Base-by-base conservation (phyloP, 2,329 filamentous ascomycete genomes). In the Rugonectria rugulosa region DNA sequence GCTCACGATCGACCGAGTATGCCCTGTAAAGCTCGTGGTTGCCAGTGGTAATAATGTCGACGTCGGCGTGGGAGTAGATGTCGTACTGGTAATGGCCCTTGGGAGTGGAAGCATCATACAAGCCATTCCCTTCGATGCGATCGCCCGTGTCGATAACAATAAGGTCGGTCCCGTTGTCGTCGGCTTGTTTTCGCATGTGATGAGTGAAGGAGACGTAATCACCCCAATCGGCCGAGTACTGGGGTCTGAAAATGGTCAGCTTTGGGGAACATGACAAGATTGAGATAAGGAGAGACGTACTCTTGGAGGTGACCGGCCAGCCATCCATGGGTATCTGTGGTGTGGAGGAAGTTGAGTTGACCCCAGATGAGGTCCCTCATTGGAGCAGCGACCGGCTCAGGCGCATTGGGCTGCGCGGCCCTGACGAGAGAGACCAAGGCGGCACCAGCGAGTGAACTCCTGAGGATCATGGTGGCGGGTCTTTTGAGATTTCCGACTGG, bases 331-430 rank as follows among this genome's bases (percentile, higher is more conserved):
- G 91, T 95, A 72, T 98, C 90, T 34, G 95, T 98, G 1, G 95
- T 98, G 70, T 96, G 93, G n/a, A 99, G 77, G 73, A 97, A 96
- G 80, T 98, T 98, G 69, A 98, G 82, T 72, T 97, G 89, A n/a
- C 90, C 93, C 91, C 93, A 97, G 66, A 87, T 84, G 49, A 99
- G 81, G 64, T 92, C 84, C 68, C 94, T 88, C 75, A 98, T 85
- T 40, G 92, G 93, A 51, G 89, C 92, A 53, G 86, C 82, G 56
- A 94, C 82, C 7, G 95, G 91, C 34, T 83, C 76, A n/a, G 88
- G 88, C 48, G 94, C 91, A 53, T 85, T 87, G 9, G 94, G 94
- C 73, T 99, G 95, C 56, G 87, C 82, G 17, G 78, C 79, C 43
- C 75, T 70, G 26, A 72, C 76, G 49, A 73, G 69, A 43, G 70